Base-by-base conservation (phyloP, 495 filamentous ascomycete species). In the Trichoderma orchidacearum region DNA sequence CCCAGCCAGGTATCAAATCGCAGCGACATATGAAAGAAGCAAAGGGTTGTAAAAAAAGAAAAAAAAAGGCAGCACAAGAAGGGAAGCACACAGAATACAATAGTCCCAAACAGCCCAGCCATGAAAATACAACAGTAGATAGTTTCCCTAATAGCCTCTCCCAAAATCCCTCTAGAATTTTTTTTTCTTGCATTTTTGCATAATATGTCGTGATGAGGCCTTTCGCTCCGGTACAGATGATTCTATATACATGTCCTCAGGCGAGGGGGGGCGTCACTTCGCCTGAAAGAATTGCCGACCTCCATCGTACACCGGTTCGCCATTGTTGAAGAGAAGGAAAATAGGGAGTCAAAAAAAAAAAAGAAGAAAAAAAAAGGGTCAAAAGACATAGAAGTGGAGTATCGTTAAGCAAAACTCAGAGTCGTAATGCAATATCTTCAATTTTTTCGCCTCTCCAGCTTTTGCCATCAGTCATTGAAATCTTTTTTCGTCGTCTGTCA, bases 401-500 rank as follows among this genome's bases (percentile, higher is more conserved):
- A 13, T 48, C 41, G 41, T 23, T 12, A 48, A 25, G 9, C 41
- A 48, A 25, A 48, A 8, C 18, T 25, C 21, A 23, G 41, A 5
- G 27, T 48, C 12, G 21, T 25, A 3, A 2, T 1, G 36, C 1
- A 8, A 18, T 18, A 7, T 18, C 34, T 15, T 36, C 34, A 23
- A n/a, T n/a, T n/a, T 48, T 23, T 23, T 27, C 41, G 7, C 21
- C n/a, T 27, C 21, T 48, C 18, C 6, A 23, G n/a, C 17, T 3
- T n/a, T 23, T 23, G 5, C 15, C 18, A 23, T 9, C 41, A 23
- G 15, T 48, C 21, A 48, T 48, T 23, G 41, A 8, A 27, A 48
- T 27, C 3, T 35, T 13, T 12, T 28, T 31, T 63, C 65, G 30
- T 59, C 62, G 18, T 67, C 66, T 21, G 67, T 68, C 69, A 72